These are phyloP conservation scores for Tephrocybe rancida DNA, from an alignment of 768 basidiomycete species.

Conservation along the genomic window DNA sequence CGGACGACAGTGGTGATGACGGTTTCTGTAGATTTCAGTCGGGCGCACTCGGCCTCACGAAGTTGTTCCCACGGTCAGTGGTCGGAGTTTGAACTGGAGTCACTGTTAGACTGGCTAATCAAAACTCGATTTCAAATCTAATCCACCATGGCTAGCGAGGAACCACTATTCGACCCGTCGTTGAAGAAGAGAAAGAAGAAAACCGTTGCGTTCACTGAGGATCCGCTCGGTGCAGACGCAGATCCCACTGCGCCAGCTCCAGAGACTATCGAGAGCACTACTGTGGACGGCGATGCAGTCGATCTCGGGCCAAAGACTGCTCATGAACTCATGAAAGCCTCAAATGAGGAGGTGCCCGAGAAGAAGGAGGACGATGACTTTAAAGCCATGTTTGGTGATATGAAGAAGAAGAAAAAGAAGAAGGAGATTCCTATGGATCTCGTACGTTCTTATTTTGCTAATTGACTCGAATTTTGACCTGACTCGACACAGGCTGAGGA, in stretches of 20 bases:
- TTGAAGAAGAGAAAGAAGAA: conserved; percentile 91
- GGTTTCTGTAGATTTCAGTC: conserved; percentile 25
- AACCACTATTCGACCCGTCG: conserved; percentile 82
- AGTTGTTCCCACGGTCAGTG: conserved; percentile 33
- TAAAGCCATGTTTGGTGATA: conserved; percentile 84
- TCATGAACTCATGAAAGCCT: conserved; percentile 74
- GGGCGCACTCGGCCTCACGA: conserved; percentile 42
- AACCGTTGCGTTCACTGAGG: conserved; percentile 81
- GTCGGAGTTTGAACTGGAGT: conserved; percentile 23
- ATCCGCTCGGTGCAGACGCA: conserved; percentile 79
- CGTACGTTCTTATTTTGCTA: conserved; percentile 40
- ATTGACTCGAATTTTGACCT: neutral
- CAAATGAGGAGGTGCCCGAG: conserved; percentile 37
- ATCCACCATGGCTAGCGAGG: conserved; percentile 58
- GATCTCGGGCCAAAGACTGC: conserved; percentile 78
- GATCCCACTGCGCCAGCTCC: conserved; percentile 84
- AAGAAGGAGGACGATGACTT: conserved; percentile 73
- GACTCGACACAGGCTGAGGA: conserved; percentile 54
- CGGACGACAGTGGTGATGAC: conserved; percentile 26
- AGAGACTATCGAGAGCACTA: conserved; percentile 68
- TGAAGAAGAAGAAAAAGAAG: conserved; percentile 95
- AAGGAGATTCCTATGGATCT: conserved; percentile 87
- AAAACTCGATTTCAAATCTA: neutral
- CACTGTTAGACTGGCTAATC: neutral
- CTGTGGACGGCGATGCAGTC: conserved; percentile 69